Conservation (phyloP, 345 rosid species). For the Eucalyptus virginea region DNA sequence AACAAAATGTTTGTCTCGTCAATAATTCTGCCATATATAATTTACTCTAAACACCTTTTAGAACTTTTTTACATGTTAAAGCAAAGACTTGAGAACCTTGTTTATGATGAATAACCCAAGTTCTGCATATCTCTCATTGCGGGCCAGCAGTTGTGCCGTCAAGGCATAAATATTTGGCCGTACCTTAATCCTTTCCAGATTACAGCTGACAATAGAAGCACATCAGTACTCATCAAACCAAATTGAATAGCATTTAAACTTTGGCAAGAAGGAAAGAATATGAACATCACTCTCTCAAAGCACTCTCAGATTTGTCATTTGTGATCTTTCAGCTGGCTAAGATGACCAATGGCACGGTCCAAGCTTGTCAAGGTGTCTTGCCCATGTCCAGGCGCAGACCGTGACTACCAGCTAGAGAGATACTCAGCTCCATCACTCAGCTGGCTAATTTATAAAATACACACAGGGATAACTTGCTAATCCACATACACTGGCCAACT, state of each 20-base stretch:
- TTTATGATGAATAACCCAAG: constrained; percentile 59
- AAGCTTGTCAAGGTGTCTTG: background rate
- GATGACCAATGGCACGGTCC: background rate
- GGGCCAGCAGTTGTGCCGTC: constrained; percentile 61
- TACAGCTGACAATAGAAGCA: constrained; percentile 40
- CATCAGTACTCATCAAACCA: background rate
- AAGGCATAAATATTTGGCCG: constrained; percentile 62
- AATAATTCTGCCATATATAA: background rate
- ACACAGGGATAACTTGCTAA: background rate
- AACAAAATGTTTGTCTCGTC: background rate
- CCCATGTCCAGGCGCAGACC: background rate
- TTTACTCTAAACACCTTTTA: background rate
- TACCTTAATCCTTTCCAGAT: constrained; percentile 68
- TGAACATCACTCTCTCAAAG: background rate
- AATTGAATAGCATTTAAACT: background rate
- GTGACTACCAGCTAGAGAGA: background rate
- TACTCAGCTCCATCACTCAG: background rate
- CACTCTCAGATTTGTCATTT: background rate
- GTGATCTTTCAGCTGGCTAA: background rate
- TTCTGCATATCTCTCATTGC: constrained; percentile 62
- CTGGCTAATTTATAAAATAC: background rate
- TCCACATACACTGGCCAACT: background rate
- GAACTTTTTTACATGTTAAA: background rate
- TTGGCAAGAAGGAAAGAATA: background rate
- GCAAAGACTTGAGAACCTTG: constrained; percentile 41